Conservation (phyloP, 1,284 basidiomycete genomes). For the Ganoderma meredithae region DNA sequence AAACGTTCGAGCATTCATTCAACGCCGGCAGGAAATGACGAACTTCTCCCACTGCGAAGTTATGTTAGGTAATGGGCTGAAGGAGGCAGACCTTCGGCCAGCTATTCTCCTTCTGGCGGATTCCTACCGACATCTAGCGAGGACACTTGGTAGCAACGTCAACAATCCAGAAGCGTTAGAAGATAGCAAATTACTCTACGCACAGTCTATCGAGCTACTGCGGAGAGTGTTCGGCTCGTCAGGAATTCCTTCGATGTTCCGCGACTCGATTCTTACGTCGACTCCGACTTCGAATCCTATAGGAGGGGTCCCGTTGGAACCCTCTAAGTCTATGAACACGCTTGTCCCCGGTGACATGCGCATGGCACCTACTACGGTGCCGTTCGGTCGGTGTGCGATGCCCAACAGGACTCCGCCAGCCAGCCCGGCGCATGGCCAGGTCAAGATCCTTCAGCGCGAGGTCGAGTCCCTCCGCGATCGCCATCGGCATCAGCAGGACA, state of each 20-base stretch:
- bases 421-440: slow-evolving; percentile 21
- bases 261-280: neutral
- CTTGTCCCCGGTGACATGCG: neutral
- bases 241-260: slow-evolving; percentile 16
- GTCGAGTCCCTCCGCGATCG: slow-evolving; percentile 50
- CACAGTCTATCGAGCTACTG: slow-evolving; percentile 53
- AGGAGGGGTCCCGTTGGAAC: neutral
- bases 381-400: neutral
- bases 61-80: slow-evolving; percentile 47
- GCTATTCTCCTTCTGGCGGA: slow-evolving; percentile 60
- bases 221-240: slow-evolving; percentile 57
- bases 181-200: slow-evolving; percentile 45
- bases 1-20: neutral
- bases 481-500: slow-evolving; percentile 39
- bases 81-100: slow-evolving; percentile 52
- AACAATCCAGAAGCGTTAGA: slow-evolving; percentile 27
- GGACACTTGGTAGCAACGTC: slow-evolving; percentile 25
- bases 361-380: neutral
- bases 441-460: slow-evolving; percentile 48
- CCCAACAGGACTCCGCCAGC: neutral
- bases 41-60: slow-evolving; percentile 35
- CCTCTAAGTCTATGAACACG: neutral
- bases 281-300: neutral
- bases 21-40: neutral
- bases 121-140: slow-evolving; percentile 57